Evolutionary conservation across 2,329 filamentous ascomycete species (phyloP), one percentile per base, ranked within the genome.

Genomic region (Cladosporium cucumerinum): DNA sequence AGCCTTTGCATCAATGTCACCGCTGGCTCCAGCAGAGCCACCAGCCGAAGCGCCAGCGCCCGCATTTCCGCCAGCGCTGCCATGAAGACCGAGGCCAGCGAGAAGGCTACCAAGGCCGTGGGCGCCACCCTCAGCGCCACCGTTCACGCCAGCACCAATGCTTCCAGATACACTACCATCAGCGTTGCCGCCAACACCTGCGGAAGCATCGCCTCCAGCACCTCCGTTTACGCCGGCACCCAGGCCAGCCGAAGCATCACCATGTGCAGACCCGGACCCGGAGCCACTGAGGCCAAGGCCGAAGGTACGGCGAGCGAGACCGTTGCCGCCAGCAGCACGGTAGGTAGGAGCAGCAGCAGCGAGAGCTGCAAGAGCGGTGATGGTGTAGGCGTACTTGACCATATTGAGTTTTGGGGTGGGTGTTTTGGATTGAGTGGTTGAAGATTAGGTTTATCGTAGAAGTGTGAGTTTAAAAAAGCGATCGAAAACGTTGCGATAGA

Each of bases 331-430:
- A 61, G 59, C 59, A 61, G 59, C 59, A 51, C 48, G 46, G 48
- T 61, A 61, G 32, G 59, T 61, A 21, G 59, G 59, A 30, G 59
- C 59, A 18, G 59, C 59, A 28, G 59, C n/a, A 11, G 59, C 59
- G 32, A 61, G 48, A 51, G 59, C 59, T 21, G 59, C 48, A 18
- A 61, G 59, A 26, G 59, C 59, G 28, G 59, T 32, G 30, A 61
- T 36, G 32, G 59, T 61, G 59, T 61, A 61, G 32, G 59, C 59
- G 59, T 61, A 61, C 30, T 52, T 61, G 23, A 61, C 59, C 59
- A 61, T 61, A 14, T 52, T 61, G 59, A n/a, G 12, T 34, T 2
- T 36, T 48, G 6, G 16, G n/a, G 12, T 16, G 3, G 32, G 34
- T 54, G 54, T 57, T 36, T 30, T 61, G 26, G 46, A 54, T 54